These are phyloP conservation scores for Penicillium palitans DNA, from an alignment of 2,329 filamentous ascomycete species.

Conservation along the genomic window DNA sequence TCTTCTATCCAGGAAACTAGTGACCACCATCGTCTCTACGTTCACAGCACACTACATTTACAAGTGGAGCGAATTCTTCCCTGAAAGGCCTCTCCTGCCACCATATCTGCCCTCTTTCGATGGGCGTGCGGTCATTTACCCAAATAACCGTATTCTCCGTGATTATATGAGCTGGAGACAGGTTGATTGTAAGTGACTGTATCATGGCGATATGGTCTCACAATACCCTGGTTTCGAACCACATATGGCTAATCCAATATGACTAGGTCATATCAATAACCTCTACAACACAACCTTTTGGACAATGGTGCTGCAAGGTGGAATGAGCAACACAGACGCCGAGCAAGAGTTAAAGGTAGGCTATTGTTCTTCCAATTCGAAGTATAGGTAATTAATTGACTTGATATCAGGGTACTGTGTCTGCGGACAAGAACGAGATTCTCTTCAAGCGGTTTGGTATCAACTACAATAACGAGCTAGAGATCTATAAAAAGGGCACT, in stretches of 20 bases:
- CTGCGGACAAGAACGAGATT: conserved; percentile 93
- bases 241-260: not conserved
- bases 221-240: not conserved
- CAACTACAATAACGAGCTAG: conserved; percentile 96
- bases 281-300: conserved; percentile 98
- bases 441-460: conserved; percentile 84
- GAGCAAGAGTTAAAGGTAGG: conserved; percentile 74
- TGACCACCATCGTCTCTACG: conserved; percentile 85
- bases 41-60: conserved; percentile 91
- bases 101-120: conserved; percentile 84
- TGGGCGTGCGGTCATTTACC: conserved; percentile 86
- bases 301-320: conserved; percentile 77
- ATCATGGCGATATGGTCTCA: too few relatives aligned
- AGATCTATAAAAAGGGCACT: conserved; percentile 91
- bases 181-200: conserved; percentile 74
- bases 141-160: conserved; percentile 74
- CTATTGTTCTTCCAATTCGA: not conserved
- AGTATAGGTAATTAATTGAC: not conserved
- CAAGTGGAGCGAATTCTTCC: conserved; percentile 75
- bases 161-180: conserved; percentile 98
- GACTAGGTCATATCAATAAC: conserved; percentile 89
- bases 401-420: conserved; percentile 67
- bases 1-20: conserved; percentile 68
- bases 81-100: conserved; percentile 65
- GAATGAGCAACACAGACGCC: conserved; percentile 73